A percentile compares a stretch with the other conserved stretches of the same genome.
phyloP scores from a whole-genome alignment of 768 basidiomycete species.

The Suillus subalutaceus region DNA sequence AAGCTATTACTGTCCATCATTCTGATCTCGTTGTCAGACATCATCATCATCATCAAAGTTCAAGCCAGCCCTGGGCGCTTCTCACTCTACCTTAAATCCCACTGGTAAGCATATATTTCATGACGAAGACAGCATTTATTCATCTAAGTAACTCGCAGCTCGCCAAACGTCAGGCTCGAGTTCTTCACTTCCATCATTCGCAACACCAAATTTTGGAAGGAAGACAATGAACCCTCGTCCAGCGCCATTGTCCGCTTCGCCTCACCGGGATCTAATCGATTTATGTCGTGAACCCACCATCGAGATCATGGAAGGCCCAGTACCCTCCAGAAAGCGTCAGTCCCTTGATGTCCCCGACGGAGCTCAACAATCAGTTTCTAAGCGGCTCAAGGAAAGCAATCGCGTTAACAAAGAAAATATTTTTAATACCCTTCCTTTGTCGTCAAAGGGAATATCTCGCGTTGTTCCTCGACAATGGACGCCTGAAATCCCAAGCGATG shows the following conservation, averaged over 20 bases:
- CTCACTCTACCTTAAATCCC: slow-evolving; percentile 5
- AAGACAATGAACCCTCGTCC: slow-evolving; percentile 1
- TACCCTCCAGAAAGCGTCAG: slow-evolving; percentile 34
- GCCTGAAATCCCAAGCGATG: slow-evolving; percentile 23
- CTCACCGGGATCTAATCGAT: slow-evolving; percentile 20
- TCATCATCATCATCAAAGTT: slow-evolving; percentile 42
- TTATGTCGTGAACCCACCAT: slow-evolving; percentile 18
- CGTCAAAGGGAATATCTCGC: slow-evolving; percentile 13
- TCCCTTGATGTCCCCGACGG: slow-evolving; percentile 23
- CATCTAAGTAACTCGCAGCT: slow-evolving; percentile 17
- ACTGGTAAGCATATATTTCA: neutral
- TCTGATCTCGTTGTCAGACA: neutral
- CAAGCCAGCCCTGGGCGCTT: slow-evolving; percentile 42
- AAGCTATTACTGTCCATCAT: neutral
- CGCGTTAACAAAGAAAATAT: slow-evolving; percentile 30
- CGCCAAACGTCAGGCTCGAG: slow-evolving; percentile 24
- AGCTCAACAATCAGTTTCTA: slow-evolving; percentile 22
- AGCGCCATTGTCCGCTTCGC: slow-evolving; percentile 16
- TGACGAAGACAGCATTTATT: neutral
- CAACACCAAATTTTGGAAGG: slow-evolving; percentile 48
- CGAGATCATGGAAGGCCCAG: neutral
- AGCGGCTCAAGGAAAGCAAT: slow-evolving; percentile 34
- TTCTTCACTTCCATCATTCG: slow-evolving; percentile 42
- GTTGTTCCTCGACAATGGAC: slow-evolving; percentile 18
- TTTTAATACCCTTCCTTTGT: slow-evolving; percentile 8